Percentiles rank a stretch among this genome's conserved stretches.
Evolutionary conservation across 148 eudicot species (phyloP).

Genomic region (Drosera capensis): DNA sequence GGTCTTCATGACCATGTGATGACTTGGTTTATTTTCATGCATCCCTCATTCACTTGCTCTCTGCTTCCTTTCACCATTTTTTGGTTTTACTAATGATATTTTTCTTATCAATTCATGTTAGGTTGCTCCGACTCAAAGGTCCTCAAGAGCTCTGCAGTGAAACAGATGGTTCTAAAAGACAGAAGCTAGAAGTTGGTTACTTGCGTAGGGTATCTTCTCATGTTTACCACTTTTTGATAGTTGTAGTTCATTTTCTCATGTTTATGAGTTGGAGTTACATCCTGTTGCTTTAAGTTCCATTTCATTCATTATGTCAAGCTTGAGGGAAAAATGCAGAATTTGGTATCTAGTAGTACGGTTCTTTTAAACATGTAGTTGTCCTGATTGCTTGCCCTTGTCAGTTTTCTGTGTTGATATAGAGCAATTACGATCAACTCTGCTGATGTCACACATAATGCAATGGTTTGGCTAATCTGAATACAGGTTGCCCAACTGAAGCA

Average conservation of each 20-base stretch:
- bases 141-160: conserved; percentile 20
- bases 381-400: too few relatives aligned
- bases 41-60: too few relatives aligned
- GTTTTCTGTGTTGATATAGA: background rate
- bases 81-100: too few relatives aligned
- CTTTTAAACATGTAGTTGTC: too few relatives aligned
- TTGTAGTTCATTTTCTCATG: background rate
- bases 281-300: conserved; percentile 1
- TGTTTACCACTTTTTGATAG: background rate
- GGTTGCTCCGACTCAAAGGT: conserved; percentile 5
- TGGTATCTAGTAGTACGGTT: too few relatives aligned
- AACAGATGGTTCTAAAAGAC: conserved; percentile 49
- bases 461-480: conserved; percentile 6
- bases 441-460: background rate
- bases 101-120: too few relatives aligned
- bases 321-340: too few relatives aligned
- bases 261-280: background rate
- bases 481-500: conserved; percentile 70
- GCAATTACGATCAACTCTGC: background rate
- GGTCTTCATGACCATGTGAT: too few relatives aligned
- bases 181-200: conserved; percentile 62
- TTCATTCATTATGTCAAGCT: too few relatives aligned
- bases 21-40: too few relatives aligned
- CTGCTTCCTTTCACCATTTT: too few relatives aligned
- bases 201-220: conserved; percentile 37